A percentile compares a stretch with the other conserved stretches of the same genome.
phyloP scores from a whole-genome alignment of 345 rosid species.

The Boechera retrofracta region DNA sequence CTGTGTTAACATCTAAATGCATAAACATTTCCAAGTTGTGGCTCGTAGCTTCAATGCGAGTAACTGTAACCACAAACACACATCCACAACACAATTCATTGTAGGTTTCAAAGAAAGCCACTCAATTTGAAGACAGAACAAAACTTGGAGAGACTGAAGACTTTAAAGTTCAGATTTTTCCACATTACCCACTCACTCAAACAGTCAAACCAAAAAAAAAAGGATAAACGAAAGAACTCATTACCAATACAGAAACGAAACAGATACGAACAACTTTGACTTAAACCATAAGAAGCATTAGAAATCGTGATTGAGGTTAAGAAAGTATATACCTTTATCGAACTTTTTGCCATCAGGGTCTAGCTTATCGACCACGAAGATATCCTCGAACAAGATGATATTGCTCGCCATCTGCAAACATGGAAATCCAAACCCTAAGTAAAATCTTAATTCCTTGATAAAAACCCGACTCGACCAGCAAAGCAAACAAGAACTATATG shows the following conservation, averaged over 20 bases:
- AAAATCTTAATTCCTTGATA: not conserved
- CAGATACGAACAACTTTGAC: not conserved
- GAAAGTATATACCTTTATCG: constrained; percentile 60
- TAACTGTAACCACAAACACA: constrained; percentile 50
- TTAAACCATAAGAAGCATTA: not conserved
- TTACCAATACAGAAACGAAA: not conserved
- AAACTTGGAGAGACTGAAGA: not conserved
- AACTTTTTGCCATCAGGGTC: constrained; percentile 88
- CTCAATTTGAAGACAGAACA: not conserved
- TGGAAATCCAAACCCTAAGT: constrained; percentile 10
- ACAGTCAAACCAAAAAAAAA: not conserved
- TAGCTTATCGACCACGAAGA: constrained; percentile 61
- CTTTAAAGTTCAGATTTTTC: constrained; percentile 9
- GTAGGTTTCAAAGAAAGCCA: constrained; percentile 9
- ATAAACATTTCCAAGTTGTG: constrained; percentile 67
- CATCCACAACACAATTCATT: constrained; percentile 17
- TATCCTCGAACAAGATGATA: constrained; percentile 57
- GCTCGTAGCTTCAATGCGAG: constrained; percentile 71
- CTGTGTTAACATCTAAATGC: constrained; percentile 71
- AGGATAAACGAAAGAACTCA: constrained; percentile 1
- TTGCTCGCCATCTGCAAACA: constrained; percentile 43
- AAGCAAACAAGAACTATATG: not conserved
- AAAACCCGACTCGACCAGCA: not conserved
- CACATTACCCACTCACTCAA: not conserved
- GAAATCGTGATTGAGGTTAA: not conserved